These are phyloP conservation scores for Geosiphon pyriformis DNA, from an alignment of 192 early-diverging fungal species.

Conservation along the genomic window DNA sequence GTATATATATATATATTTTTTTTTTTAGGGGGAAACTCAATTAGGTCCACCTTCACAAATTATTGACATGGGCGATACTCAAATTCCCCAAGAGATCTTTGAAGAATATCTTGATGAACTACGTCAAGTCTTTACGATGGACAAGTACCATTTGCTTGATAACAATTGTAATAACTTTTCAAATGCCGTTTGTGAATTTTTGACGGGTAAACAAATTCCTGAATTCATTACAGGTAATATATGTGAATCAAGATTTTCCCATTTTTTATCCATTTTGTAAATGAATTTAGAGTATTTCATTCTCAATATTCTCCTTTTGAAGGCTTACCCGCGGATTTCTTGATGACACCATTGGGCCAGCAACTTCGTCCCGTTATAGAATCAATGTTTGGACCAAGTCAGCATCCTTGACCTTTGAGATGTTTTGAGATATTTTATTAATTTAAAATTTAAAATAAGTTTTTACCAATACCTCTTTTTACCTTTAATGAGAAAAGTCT, in stretches of 20 bases:
- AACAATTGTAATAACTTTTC: constrained; percentile 86
- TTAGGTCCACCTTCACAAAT: constrained; percentile 64
- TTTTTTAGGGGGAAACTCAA: constrained; percentile 41
- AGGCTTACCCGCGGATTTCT: constrained; percentile 60
- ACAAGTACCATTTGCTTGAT: constrained; percentile 80
- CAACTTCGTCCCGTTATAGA: constrained; percentile 63
- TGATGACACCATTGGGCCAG: constrained; percentile 62
- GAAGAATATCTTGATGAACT: constrained; percentile 66
- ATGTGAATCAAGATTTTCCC: no score
- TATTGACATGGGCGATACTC: constrained; percentile 74
- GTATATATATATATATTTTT: background rate
- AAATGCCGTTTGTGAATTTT: constrained; percentile 72
- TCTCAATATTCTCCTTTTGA: background rate
- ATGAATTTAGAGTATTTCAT: constrained; percentile 1
- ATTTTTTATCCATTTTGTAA: background rate
- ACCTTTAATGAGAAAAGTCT: no score
- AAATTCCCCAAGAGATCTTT: constrained; percentile 65
- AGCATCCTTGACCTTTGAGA: background rate
- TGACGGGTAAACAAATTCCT: constrained; percentile 73
- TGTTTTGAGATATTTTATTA: no score
- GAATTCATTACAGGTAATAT: constrained; percentile 54
- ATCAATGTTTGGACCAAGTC: constrained; percentile 54
- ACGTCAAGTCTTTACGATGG: constrained; percentile 48
- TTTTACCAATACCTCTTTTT: no score
- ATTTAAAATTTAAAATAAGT: no score